Evolutionary conservation across 148 eudicot species (phyloP).

Genomic region (Heliosperma pusillum): DNA sequence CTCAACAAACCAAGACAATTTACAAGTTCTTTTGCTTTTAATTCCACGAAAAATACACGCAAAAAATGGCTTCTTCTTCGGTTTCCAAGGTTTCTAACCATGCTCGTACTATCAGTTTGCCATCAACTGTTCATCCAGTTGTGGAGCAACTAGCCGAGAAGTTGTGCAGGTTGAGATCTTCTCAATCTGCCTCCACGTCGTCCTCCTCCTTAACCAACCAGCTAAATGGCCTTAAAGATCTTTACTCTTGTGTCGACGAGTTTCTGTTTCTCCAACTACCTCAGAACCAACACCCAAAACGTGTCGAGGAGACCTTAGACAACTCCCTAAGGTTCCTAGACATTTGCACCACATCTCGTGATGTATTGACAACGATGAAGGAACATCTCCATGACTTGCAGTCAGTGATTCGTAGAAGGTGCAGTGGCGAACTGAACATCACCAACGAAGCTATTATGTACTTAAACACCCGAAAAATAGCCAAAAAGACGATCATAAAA

Average conservation of each 20-base stretch:
- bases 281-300: slow-evolving; percentile 17
- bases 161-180: slow-evolving; percentile 30
- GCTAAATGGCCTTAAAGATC: slow-evolving; percentile 31
- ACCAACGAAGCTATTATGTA: slow-evolving; percentile 19
- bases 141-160: slow-evolving; percentile 22
- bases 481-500: neutral
- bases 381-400: slow-evolving; percentile 32
- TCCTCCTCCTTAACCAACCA: slow-evolving; percentile 18
- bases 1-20: slow-evolving; percentile 19
- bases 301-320: slow-evolving; percentile 26
- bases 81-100: slow-evolving; percentile 8
- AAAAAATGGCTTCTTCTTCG: neutral
- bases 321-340: slow-evolving; percentile 41
- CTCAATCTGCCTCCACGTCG: slow-evolving; percentile 33
- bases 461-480: slow-evolving; percentile 24
- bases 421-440: slow-evolving; percentile 25
- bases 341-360: slow-evolving; percentile 32
- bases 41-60: neutral
- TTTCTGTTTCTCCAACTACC: slow-evolving; percentile 25
- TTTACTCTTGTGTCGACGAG: slow-evolving; percentile 29
- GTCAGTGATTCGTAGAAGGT: slow-evolving; percentile 37
- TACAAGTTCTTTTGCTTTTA: neutral
- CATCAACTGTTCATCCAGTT: slow-evolving; percentile 28
- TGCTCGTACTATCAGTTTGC: slow-evolving; percentile 35
- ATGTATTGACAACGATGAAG: slow-evolving; percentile 26